Conservation (phyloP, 2,329 filamentous ascomycete species). For the Alternaria sp. region DNA sequence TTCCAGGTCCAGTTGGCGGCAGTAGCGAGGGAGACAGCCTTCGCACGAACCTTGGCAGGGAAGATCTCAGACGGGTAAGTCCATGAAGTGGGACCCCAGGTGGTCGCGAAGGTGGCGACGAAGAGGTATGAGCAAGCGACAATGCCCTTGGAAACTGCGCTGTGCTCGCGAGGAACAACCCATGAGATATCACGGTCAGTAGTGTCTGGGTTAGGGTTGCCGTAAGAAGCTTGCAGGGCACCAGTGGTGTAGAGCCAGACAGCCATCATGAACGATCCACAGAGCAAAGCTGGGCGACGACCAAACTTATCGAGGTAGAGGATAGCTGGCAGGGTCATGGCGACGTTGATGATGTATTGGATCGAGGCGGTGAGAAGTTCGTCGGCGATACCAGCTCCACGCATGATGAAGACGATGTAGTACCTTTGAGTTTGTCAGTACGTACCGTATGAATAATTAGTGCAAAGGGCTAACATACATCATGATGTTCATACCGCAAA, state of each 20-base stretch:
- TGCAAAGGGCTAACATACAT: conserved; percentile 37
- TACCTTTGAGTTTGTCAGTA: conserved; percentile 16
- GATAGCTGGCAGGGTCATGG: conserved; percentile 67
- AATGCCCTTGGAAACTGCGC: conserved; percentile 63
- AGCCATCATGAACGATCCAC: conserved; percentile 67
- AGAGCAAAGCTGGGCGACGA: conserved; percentile 64
- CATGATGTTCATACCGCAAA: conserved; percentile 69
- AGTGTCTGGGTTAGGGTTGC: conserved; percentile 50
- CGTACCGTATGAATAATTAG: neutral
- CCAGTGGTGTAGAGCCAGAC: conserved; percentile 67
- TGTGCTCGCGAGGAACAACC: conserved; percentile 61
- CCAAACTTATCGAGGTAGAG: conserved; percentile 67
- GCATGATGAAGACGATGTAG: conserved; percentile 69
- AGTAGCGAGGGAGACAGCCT: conserved; percentile 51
- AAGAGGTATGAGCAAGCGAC: conserved; percentile 56
- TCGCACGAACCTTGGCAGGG: conserved; percentile 52
- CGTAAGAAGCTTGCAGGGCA: conserved; percentile 66
- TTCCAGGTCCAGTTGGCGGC: conserved; percentile 53
- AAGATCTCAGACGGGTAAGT: conserved; percentile 53
- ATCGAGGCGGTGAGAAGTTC: conserved; percentile 68
- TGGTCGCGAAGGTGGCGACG: conserved; percentile 55
- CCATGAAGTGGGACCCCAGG: conserved; percentile 51
- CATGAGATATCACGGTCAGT: conserved; percentile 61
- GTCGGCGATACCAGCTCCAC: conserved; percentile 64
- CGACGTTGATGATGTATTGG: conserved; percentile 71